These are phyloP conservation scores for Crotalaria pallida DNA, from an alignment of 306 rosid genomes.

Conservation along the genomic window DNA sequence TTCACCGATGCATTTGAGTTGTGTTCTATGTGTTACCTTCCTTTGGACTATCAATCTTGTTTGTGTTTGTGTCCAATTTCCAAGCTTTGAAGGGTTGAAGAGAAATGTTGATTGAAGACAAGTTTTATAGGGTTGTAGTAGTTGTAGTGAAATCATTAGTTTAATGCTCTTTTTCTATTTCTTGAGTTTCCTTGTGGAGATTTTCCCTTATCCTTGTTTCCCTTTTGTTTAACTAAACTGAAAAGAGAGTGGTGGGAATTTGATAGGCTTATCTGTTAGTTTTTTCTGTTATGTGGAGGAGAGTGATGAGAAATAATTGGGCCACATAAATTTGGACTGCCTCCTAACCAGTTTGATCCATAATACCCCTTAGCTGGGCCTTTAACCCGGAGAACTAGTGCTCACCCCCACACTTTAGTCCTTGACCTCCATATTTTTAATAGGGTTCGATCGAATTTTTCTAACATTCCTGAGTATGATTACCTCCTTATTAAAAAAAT, in stretches of 20 bases:
- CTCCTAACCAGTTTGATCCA: not conserved
- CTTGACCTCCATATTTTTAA: too few relatives aligned
- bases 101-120: constrained; percentile 29
- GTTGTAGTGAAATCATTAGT: constrained; percentile 38
- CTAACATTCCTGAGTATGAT: too few relatives aligned
- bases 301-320: not conserved
- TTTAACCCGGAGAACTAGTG: too few relatives aligned
- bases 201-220: not conserved
- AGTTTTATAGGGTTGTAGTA: constrained; percentile 24
- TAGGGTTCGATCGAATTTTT: too few relatives aligned
- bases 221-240: too few relatives aligned
- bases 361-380: not conserved
- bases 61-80: not conserved
- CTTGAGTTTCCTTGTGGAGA: not conserved
- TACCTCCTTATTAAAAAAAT: too few relatives aligned
- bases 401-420: too few relatives aligned
- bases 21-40: not conserved
- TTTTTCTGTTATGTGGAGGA: constrained; percentile 19
- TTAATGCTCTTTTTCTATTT: not conserved
- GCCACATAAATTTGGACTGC: not conserved
- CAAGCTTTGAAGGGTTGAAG: constrained; percentile 21
- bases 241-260: not conserved
- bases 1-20: constrained; percentile 30
- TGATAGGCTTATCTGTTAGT: constrained; percentile 12
- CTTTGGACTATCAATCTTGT: not conserved